Conservation (phyloP, 2,329 filamentous ascomycete genomes). For the Rugonectria rugulosa region DNA sequence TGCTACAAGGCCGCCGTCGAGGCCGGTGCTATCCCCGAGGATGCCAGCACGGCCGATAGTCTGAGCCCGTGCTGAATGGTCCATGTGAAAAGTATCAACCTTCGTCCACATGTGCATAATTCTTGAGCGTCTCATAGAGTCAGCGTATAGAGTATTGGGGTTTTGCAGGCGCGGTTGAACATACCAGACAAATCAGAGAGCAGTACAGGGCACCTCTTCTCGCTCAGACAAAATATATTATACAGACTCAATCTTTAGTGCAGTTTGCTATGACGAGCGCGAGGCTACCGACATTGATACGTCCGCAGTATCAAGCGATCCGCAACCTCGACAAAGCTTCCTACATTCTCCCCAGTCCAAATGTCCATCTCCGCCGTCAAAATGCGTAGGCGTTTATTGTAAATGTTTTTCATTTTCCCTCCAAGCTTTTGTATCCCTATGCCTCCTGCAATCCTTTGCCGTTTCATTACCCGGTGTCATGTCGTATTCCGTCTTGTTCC, state of each 20-base stretch:
- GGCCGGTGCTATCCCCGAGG: constrained; percentile 37
- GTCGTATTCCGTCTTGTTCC: constrained; percentile 32
- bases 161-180: no score
- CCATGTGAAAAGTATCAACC: no score
- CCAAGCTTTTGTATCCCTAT: neutral
- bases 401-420: neutral
- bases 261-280: neutral
- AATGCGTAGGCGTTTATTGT: neutral
- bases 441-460: neutral
- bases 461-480: constrained; percentile 35
- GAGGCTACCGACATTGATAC: neutral
- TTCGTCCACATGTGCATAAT: no score
- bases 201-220: neutral
- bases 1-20: constrained; percentile 49
- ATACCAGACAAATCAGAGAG: no score
- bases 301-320: neutral
- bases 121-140: no score
- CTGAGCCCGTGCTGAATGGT: constrained; percentile 4
- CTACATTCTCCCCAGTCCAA: neutral
- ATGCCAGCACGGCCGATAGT: constrained; percentile 28
- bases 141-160: no score
- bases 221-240: neutral
- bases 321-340: neutral
- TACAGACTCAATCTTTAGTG: neutral
- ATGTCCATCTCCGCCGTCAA: neutral